Evolutionary conservation across 2,329 filamentous ascomycete genomes (phyloP).

Genomic region (Gaeumannomyces tritici): DNA sequence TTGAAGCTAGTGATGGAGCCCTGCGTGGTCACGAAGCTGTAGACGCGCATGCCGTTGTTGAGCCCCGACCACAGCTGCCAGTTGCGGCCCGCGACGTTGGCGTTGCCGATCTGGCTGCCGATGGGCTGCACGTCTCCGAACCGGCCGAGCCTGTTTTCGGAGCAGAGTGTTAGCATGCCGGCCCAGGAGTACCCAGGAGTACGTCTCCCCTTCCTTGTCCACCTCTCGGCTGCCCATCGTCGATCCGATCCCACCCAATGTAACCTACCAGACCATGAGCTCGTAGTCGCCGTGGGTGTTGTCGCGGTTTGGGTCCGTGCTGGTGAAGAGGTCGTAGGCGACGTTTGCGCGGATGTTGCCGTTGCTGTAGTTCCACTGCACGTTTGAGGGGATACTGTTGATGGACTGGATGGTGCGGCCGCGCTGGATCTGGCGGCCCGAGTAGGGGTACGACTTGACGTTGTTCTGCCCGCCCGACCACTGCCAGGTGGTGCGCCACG

Average conservation of each 20-base stretch:
- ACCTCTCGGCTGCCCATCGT: no score
- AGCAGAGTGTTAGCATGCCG: neutral
- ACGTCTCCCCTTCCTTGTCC: no score
- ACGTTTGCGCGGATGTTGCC: conserved; percentile 39
- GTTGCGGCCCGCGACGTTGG: conserved; percentile 38
- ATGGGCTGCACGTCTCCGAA: conserved; percentile 46
- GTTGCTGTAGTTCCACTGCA: conserved; percentile 35
- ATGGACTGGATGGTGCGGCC: conserved; percentile 21
- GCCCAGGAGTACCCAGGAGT: no score
- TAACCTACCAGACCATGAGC: conserved; percentile 59
- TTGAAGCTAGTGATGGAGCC: conserved; percentile 39
- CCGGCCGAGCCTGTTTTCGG: conserved; percentile 35
- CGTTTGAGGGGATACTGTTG: conserved; percentile 21
- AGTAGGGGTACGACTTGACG: conserved; percentile 38
- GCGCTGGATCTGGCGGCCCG: conserved; percentile 21
- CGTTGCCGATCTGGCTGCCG: conserved; percentile 41
- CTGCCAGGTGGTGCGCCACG: conserved; percentile 33
- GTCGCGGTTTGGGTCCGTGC: conserved; percentile 27
- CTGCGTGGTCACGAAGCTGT: conserved; percentile 33
- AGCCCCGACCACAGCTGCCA: conserved; percentile 52
- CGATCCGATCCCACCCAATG: no score
- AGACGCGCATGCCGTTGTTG: conserved; percentile 52
- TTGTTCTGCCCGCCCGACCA: conserved; percentile 28
- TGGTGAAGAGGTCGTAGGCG: conserved; percentile 52
- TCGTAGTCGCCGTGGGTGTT: conserved; percentile 42